Conservation (phyloP, 129 eudicot genomes). For the Saposhnikovia divaricata region DNA sequence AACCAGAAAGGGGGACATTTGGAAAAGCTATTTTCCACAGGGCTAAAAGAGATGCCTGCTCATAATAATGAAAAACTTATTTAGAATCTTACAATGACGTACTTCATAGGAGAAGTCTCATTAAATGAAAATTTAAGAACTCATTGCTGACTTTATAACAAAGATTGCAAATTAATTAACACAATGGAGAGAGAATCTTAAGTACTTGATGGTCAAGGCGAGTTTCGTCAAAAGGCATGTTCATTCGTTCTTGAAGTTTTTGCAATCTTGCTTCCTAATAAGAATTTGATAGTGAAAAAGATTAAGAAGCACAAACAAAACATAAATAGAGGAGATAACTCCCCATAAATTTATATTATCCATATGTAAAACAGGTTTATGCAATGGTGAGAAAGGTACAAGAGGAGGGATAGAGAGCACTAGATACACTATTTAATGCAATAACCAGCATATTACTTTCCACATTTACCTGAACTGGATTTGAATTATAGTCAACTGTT, state of each 20-base stretch:
- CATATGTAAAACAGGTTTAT: not conserved
- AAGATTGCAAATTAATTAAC: not conserved
- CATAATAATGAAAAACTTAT: slow-evolving; percentile 13
- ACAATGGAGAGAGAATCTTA: not conserved
- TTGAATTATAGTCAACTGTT: slow-evolving; percentile 28
- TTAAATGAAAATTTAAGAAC: not conserved
- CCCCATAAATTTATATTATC: not conserved
- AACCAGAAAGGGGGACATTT: slow-evolving; percentile 43
- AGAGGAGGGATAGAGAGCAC: not conserved
- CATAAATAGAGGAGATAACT: not conserved
- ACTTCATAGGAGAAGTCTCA: not conserved
- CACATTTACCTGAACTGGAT: slow-evolving; percentile 44
- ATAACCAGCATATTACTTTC: not conserved
- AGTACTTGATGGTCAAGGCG: slow-evolving; percentile 62
- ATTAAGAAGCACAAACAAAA: not conserved
- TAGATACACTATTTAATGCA: not conserved
- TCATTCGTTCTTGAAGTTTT: slow-evolving; percentile 50
- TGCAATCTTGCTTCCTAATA: slow-evolving; percentile 63
- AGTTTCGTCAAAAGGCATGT: slow-evolving; percentile 61
- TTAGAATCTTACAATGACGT: slow-evolving; percentile 11
- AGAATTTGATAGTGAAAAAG: not conserved
- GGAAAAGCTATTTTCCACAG: slow-evolving; percentile 68
- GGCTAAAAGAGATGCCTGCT: slow-evolving; percentile 62
- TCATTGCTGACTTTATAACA: not conserved
- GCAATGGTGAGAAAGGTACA: not conserved